Conservation (phyloP, 352 stramenopile genomes). For the Globisporangium rhizosaccharum region DNA sequence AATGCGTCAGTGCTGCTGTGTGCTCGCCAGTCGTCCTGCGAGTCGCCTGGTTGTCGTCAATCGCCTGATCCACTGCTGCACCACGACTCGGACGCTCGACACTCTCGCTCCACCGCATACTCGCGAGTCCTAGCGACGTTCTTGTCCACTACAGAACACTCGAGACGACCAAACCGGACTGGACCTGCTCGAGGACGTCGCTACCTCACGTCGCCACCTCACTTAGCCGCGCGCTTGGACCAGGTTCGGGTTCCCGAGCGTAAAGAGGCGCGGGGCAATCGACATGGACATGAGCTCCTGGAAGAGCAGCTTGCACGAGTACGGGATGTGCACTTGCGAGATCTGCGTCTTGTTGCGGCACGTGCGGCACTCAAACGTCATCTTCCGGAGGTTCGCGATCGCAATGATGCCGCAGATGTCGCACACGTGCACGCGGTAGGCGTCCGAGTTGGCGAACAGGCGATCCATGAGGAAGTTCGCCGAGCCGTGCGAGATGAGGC, state of each 20-base stretch:
- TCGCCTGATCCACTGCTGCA: too few species aligned
- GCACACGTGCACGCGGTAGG: conserved; percentile 99
- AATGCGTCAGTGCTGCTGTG: too few species aligned
- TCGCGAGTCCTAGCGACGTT: too few species aligned
- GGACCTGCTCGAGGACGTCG: too few species aligned
- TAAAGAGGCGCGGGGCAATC: conserved; percentile 98
- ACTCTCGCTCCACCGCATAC: too few species aligned
- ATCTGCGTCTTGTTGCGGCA: conserved; percentile 94
- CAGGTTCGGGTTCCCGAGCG: conserved; percentile 76
- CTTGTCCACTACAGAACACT: too few species aligned
- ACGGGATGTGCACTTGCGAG: conserved; percentile 97
- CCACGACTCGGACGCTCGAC: too few species aligned
- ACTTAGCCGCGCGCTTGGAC: conserved; percentile 32
- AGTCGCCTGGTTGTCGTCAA: too few species aligned
- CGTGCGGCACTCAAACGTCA: conserved; percentile 97
- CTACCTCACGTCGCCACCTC: not conserved
- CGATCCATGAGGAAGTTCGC: conserved; percentile 99
- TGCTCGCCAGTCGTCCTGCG: too few species aligned
- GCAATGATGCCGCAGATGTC: conserved; percentile 98
- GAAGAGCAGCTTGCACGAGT: conserved; percentile 99
- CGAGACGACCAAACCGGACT: too few species aligned
- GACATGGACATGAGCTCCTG: conserved; percentile 99
- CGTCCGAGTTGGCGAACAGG: conserved; percentile 98
- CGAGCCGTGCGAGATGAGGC: conserved; percentile 98
- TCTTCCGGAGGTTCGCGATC: conserved; percentile 98